phyloP scores from a whole-genome alignment of 129 eudicot genomes.

The Flaveria brownii region DNA sequence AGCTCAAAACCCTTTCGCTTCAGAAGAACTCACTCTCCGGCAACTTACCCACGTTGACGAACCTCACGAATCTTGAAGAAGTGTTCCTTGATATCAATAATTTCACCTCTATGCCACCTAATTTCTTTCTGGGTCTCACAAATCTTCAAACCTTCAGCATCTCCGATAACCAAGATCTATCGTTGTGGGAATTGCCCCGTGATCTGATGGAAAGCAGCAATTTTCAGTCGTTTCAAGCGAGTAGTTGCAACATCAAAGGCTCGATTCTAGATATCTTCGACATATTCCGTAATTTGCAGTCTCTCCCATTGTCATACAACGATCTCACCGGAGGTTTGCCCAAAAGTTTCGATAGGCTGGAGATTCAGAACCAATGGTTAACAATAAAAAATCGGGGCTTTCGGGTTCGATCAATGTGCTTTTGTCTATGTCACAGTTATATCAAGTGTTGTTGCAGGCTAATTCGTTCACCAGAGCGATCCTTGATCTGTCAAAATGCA shows the following conservation, averaged over 20 bases:
- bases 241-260: conserved; percentile 41
- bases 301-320: conserved; percentile 52
- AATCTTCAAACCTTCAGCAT: conserved; percentile 40
- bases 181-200: conserved; percentile 53
- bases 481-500: conserved; percentile 55
- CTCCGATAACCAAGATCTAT: conserved; percentile 39
- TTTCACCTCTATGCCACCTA: conserved; percentile 48
- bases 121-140: conserved; percentile 46
- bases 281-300: conserved; percentile 41
- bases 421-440: conserved; percentile 46
- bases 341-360: conserved; percentile 40
- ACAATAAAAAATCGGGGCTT: conserved; percentile 43
- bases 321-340: conserved; percentile 54
- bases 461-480: conserved; percentile 58
- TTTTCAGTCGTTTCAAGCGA: conserved; percentile 39
- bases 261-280: conserved; percentile 57
- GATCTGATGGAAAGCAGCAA: conserved; percentile 39
- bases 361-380: conserved; percentile 57
- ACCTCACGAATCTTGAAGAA: conserved; percentile 38
- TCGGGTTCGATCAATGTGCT: conserved; percentile 52
- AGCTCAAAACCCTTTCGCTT: conserved; percentile 44
- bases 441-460: conserved; percentile 65
- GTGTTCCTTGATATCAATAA: conserved; percentile 39
- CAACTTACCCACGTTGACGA: conserved; percentile 53
- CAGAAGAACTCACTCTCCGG: conserved; percentile 54